Percentiles rank a stretch among this genome's conserved stretches.
These are phyloP conservation scores for Pachyrhizus erosus DNA, from an alignment of 306 rosid species.

Conservation along the genomic window DNA sequence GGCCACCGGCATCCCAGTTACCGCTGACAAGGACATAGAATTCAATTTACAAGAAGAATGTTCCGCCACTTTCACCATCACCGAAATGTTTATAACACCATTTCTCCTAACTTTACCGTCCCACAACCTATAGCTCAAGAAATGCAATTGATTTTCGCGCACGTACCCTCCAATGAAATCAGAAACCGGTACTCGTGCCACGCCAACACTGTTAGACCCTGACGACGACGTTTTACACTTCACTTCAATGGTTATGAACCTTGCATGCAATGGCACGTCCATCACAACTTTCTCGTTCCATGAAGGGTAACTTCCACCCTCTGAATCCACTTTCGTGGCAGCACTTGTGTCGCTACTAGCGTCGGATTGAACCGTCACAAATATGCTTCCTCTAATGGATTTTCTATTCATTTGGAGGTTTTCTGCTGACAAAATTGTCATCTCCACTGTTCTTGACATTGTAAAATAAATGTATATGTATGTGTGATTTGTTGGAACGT, in stretches of 20 bases:
- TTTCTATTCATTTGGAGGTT: conserved; percentile 51
- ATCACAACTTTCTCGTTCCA: conserved; percentile 67
- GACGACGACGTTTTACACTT: conserved; percentile 50
- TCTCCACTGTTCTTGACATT: conserved; percentile 50
- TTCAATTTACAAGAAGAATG: not conserved
- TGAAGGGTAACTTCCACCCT: conserved; percentile 59
- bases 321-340: conserved; percentile 44
- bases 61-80: conserved; percentile 47
- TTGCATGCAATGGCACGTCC: conserved; percentile 56
- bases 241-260: conserved; percentile 51
- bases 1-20: conserved; percentile 38
- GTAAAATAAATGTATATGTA: not conserved
- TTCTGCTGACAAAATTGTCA: conserved; percentile 67
- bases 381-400: conserved; percentile 50
- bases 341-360: not conserved
- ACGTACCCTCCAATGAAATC: conserved; percentile 58
- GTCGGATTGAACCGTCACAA: conserved; percentile 53
- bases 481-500: not conserved
- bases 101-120: conserved; percentile 61
- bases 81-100: conserved; percentile 74
- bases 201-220: conserved; percentile 49
- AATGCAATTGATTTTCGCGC: conserved; percentile 64
- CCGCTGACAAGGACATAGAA: not conserved
- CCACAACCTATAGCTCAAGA: conserved; percentile 77
- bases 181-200: conserved; percentile 56